A percentile compares a stretch with the other conserved stretches of the same genome.
Evolutionary conservation across 2,329 filamentous ascomycete species (phyloP).

Genomic region (Fusarium nodosum): DNA sequence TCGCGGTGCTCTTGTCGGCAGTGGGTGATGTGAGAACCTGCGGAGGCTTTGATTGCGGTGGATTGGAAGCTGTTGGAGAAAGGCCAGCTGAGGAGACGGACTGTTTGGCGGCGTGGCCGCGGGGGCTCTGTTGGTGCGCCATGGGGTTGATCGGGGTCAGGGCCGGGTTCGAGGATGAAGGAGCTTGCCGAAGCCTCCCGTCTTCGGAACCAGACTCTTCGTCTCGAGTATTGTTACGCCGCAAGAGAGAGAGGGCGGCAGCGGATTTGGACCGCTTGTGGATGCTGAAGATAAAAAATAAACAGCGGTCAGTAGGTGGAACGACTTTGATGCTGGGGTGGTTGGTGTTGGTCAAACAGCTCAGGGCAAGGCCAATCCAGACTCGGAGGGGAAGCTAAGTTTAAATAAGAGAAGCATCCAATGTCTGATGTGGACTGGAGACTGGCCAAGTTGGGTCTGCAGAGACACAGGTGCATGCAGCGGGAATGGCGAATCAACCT

Average conservation of each 20-base stretch:
- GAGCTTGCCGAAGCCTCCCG: constrained; percentile 57
- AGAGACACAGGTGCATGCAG: constrained; percentile 33
- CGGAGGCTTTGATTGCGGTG: constrained; percentile 40
- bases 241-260: constrained; percentile 66
- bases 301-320: constrained; percentile 51
- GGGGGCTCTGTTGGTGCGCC: constrained; percentile 55
- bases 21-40: constrained; percentile 50
- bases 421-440: constrained; percentile 39
- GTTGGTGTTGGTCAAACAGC: constrained; percentile 35
- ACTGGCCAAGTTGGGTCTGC: constrained; percentile 7
- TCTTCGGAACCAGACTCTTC: constrained; percentile 69
- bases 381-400: constrained; percentile 34
- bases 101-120: constrained; percentile 62
- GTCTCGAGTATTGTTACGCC: constrained; percentile 64
- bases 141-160: constrained; percentile 54
- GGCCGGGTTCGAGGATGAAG: constrained; percentile 51
- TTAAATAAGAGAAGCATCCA: constrained; percentile 32
- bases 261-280: constrained; percentile 70
- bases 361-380: constrained; percentile 12
- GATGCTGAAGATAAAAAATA: constrained; percentile 45
- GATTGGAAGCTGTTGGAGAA: constrained; percentile 58
- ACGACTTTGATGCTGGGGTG: constrained; percentile 44
- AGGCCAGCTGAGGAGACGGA: constrained; percentile 60
- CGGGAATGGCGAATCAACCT: constrained; percentile 28
- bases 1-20: constrained; percentile 61